Evolutionary conservation across 331 rosid species (phyloP), one percentile per base, ranked within the genome.

Genomic region (Ulmus americana): DNA sequence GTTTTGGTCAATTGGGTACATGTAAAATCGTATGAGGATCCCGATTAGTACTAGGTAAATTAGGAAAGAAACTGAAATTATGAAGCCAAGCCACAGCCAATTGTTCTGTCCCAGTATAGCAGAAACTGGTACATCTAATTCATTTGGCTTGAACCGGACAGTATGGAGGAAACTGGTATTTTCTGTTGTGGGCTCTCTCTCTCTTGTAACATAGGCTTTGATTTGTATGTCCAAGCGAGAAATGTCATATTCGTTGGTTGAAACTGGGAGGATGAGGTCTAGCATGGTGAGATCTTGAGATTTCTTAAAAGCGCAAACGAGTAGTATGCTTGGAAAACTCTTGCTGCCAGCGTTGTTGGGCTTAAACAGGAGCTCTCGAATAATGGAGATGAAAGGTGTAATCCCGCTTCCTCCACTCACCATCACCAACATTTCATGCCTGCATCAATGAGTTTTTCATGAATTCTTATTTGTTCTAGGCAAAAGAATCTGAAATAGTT

Each of bases 341-440:
- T 63, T 65, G 39, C 63, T n/a, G 7, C 70, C 68, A 11, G n/a
- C 65, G 1, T 40, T 52, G 61, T 67, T 72, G 79, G 87, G 76
- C 52, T 53, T 39, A 42, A 63, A 74, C 43, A 81, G 60, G 7
- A 83, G 72, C 18, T 82, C 76, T 4, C 83, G 79, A 71, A 83
- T 76, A n/a, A 88, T 70, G 48, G 92, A 88, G 65, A 85, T 85
- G 70, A 80, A 76, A 15, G 90, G 86, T 56, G 90, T 78, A 42
- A 88, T 76, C 45, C 90, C 92, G 56, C 92, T 85, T 75, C 95
- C 92, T 78, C 92, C 86, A 1, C 88, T 77, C 73, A 85, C 77
- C 83, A 88, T 64, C 76, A 81, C 79, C 13, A 85, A 71, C 39
- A 45, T 59, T 45, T 83, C 88, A 41, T 84, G 83, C 74, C 82